Evolutionary conservation across 2,329 filamentous ascomycete genomes (phyloP), one percentile per base, ranked within the genome.

Genomic region (Fusarium musae): DNA sequence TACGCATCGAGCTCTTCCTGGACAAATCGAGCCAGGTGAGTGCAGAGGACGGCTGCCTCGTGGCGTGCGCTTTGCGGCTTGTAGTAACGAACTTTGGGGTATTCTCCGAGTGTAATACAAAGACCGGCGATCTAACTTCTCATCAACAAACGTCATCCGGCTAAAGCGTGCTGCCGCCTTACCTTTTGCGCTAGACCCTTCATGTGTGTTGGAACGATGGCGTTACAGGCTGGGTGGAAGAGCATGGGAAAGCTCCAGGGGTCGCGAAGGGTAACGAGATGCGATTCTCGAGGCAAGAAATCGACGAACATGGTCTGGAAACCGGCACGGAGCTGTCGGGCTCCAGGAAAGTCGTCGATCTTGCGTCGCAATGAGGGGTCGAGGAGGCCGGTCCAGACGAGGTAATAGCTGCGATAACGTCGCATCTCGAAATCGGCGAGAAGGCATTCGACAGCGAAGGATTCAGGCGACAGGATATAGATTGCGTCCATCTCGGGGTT

Each of bases 171-270:
- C 15, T 11, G 26, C 39, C 42, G 36, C 39, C 75, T 42, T 79
- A 97, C 95, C 90, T 96, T 98, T 81, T 97, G 93, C 34, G 96
- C 94, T 62, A 98, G 84, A 43, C 89, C 87, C 79, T 95, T 91
- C 88, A 99, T 91, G 80, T 99, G 96, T 62, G 89, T 88, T 54
- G 92, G 90, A 44, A 99, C 92, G 47, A 98, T 85, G 73, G 90
- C 88, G 81, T 97, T 97, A 84, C 96, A 98, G 60, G 89, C 90
- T 2, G 96, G 96, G 80, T 99, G 96, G 83, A 93, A 99, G 66
- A 99, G 87, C 58, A 95, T 89, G 2, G 95, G 95, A 79, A 99
- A 99, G 83, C 96, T 98, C 91, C 93, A 97, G 2, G 96, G 96
- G 80, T 99, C 96, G 79, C 93, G 88, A 78, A 99, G 98, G 1